Percentiles rank a stretch among this genome's conserved stretches.
Evolutionary conservation across 306 rosid genomes (phyloP).

Genomic region (Calophaca sinica): DNA sequence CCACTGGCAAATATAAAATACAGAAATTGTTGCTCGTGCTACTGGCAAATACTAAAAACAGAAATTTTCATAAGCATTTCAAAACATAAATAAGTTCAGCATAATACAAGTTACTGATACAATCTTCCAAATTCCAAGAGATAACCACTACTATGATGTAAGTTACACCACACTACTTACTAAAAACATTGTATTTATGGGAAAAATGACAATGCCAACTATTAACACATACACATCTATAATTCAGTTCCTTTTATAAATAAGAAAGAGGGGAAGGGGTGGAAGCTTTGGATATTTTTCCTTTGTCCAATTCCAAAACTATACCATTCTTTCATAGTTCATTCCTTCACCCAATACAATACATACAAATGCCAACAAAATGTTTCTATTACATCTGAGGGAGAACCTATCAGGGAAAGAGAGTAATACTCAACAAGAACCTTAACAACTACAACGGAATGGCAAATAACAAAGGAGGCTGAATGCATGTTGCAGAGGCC

Average conservation of each 20-base stretch:
- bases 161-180: background rate
- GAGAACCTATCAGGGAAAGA: slow-evolving; percentile 42
- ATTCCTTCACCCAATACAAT: slow-evolving; percentile 39
- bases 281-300: background rate
- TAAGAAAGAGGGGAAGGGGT: background rate
- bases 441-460: slow-evolving; percentile 28
- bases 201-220: background rate
- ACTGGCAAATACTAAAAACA: too few relatives aligned
- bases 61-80: too few relatives aligned
- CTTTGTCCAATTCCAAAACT: slow-evolving; percentile 19
- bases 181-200: background rate
- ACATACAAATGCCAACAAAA: slow-evolving; percentile 38
- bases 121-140: too few relatives aligned
- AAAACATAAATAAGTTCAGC: too few relatives aligned
- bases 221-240: background rate
- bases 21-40: too few relatives aligned
- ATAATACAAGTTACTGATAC: too few relatives aligned
- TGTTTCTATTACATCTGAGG: slow-evolving; percentile 45
- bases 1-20: too few relatives aligned
- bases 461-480: slow-evolving; percentile 45
- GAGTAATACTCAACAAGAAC: slow-evolving; percentile 38
- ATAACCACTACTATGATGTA: background rate
- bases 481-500: slow-evolving; percentile 47
- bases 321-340: slow-evolving; percentile 21
- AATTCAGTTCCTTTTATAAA: slow-evolving; percentile 12